Evolutionary conservation across 176 grass and related monocot species (phyloP), one percentile per base, ranked within the genome.

Genomic region (Oryza coarctata): DNA sequence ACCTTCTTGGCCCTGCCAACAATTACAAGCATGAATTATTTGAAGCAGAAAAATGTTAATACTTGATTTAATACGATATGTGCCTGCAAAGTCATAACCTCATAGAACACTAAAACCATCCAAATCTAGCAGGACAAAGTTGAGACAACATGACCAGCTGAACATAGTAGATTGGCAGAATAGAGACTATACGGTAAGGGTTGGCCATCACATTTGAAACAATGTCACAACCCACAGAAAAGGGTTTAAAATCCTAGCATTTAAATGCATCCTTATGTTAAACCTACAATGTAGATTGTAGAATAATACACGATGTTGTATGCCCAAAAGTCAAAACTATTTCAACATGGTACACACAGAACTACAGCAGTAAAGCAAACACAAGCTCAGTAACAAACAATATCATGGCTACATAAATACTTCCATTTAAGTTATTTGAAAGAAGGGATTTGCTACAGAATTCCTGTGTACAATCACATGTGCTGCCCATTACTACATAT

Each of bases 1-100:
- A 97, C 80, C 33, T 64, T 88, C 77, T 94, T 94, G 15, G 74
- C 91, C 91, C 91, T 97, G 89, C 3, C 13, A 86, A 31, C 29
- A 81, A 85, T 33, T 13, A 38, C 12, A 72, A 34, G 33, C 8
- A 81, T 25, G 0, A 29, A 60, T 58, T 65, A 17, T 41, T 8
- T 79, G 12, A 65, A 45, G 38, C 64, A 2, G 1, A 39, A 28
- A 23, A 34, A 7, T 30, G 28, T 1, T 44, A 14, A 75, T 86
- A 23, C 52, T 36, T 39, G 10, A 20, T 33, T 33, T 57, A 33
- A 57, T n/a, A 66, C 30, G 17, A 40, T 3, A 58, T 33, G 23
- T 61, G 0, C 22, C 30, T 0, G 36, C 49, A 40, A 6, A 63
- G 63, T 39, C 2, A 0, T 31, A 52, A 31, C 20, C 22, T 39